Evolutionary conservation across 805 yeast species (phyloP), one percentile per base, ranked within the genome.

Genomic region (Candida sonorensis): DNA sequence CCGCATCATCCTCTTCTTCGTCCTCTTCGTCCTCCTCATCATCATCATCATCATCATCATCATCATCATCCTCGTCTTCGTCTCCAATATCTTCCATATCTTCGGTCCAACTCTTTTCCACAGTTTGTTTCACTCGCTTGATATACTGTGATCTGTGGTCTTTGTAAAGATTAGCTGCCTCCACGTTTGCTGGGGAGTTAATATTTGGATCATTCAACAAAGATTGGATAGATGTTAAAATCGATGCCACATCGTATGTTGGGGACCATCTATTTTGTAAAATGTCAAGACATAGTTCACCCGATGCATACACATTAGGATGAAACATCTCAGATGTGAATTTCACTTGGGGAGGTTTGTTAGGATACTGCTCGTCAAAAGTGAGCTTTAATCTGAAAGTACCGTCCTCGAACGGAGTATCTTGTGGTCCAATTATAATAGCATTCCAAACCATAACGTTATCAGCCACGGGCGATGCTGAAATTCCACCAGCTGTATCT

Each of bases 371-470:
- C 62, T 92, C 98, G 55, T 87, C 96, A 55, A 92, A 92, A 48
- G 84, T 90, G 45, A 92, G 59, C 34, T 77, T 69, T 39, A 92
- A 66, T 37, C 94, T 72, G 60, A 92, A 92, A 0, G 97, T 92
- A 10, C 98, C 98, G 53, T 92, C 98, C 57, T 92, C 98, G 54
- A 86, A 92, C 3, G 98, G 97, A 0, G 98, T 92, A 43, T 87
- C 97, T 17, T 90, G 79, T 2, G 98, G 98, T 0, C 98, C 98
- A 36, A 92, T 88, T 41, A 92, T 92, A 37, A 92, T 95, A 0
- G 97, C 98, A 58, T 92, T 92, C 88, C 98, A 92, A 23, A 84
- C 74, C 95, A 92, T 87, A 31, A 92, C 97, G 51, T 92, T 92
- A 55, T 92, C 97, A 4, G 97, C 87, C 32, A 90, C 71, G 4